Conservation (phyloP, 805 yeast species). For the Pichia paraexigua region DNA sequence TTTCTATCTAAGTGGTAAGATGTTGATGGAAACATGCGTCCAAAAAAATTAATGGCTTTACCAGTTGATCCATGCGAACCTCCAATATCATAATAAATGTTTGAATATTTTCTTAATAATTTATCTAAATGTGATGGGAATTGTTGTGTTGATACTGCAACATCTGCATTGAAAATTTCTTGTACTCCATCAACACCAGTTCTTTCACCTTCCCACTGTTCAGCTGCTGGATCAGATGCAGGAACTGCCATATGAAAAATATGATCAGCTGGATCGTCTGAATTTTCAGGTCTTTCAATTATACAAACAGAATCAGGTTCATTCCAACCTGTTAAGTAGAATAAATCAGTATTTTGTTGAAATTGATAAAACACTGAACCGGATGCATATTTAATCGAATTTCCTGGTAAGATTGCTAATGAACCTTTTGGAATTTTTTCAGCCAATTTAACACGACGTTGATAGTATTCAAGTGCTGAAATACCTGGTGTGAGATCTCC, state of each 20-base stretch:
- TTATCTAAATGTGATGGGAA: constrained; percentile 37
- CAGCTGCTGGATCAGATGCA: constrained; percentile 66
- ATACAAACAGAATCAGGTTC: constrained; percentile 76
- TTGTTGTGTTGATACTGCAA: constrained; percentile 44
- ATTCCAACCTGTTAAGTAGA: constrained; percentile 83
- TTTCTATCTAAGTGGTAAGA: constrained; percentile 15
- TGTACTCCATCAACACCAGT: constrained; percentile 79
- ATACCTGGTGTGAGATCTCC: constrained; percentile 90
- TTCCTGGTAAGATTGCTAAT: constrained; percentile 69
- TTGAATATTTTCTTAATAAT: constrained; percentile 40
- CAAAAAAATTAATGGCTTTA: constrained; percentile 6
- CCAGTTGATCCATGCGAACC: constrained; percentile 6
- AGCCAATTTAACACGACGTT: constrained; percentile 58
- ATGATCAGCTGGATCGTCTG: constrained; percentile 38
- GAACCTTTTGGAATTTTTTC: constrained; percentile 51
- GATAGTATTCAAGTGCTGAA: constrained; percentile 70
- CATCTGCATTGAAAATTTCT: constrained; percentile 85
- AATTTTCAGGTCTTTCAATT: constrained; percentile 51
- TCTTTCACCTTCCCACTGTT: constrained; percentile 93
- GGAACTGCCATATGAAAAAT: constrained; percentile 78
- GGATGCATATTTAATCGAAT: constrained; percentile 66
- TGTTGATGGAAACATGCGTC: constrained; percentile 14
- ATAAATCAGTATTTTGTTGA: constrained; percentile 86
- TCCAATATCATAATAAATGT: constrained; percentile 47
- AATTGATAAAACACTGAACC: constrained; percentile 89